Conservation (phyloP, 192 early-diverging fungal genomes). For the Umbelopsis sp. region DNA sequence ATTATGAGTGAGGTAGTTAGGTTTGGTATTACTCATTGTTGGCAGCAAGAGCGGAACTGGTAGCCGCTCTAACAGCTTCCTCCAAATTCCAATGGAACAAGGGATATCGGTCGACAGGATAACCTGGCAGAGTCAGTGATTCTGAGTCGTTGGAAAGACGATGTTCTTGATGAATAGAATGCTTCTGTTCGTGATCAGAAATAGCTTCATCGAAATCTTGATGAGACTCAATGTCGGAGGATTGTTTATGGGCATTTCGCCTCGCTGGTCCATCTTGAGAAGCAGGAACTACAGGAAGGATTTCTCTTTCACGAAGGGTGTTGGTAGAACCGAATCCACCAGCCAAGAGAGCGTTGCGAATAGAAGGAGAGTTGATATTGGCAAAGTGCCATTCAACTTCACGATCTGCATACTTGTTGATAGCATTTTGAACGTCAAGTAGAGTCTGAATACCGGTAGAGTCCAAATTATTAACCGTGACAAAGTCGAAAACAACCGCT, state of each 20-base stretch:
- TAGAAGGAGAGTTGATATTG: slow-evolving; percentile 25
- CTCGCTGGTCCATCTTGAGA: slow-evolving; percentile 31
- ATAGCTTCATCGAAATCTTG: slow-evolving; percentile 19
- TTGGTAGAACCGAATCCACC: slow-evolving; percentile 27
- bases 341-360: slow-evolving; percentile 20
- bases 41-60: not conserved
- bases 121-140: not conserved
- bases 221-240: too few relatives aligned
- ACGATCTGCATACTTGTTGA: slow-evolving; percentile 31
- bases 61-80: slow-evolving; percentile 36
- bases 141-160: not conserved
- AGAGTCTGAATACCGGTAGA: slow-evolving; percentile 81
- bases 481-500: slow-evolving; percentile 84
- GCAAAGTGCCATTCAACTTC: slow-evolving; percentile 36
- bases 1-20: not conserved
- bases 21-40: not conserved
- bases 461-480: slow-evolving; percentile 76
- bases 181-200: not conserved
- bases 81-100: slow-evolving; percentile 45
- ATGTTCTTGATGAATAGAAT: not conserved
- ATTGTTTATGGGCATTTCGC: not conserved
- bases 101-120: slow-evolving; percentile 30
- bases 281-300: slow-evolving; percentile 34
- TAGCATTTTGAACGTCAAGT: slow-evolving; percentile 50
- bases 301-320: slow-evolving; percentile 19